Evolutionary conservation across 495 filamentous ascomycete genomes (phyloP).

Genomic region (Lindgomyces ingoldianus): DNA sequence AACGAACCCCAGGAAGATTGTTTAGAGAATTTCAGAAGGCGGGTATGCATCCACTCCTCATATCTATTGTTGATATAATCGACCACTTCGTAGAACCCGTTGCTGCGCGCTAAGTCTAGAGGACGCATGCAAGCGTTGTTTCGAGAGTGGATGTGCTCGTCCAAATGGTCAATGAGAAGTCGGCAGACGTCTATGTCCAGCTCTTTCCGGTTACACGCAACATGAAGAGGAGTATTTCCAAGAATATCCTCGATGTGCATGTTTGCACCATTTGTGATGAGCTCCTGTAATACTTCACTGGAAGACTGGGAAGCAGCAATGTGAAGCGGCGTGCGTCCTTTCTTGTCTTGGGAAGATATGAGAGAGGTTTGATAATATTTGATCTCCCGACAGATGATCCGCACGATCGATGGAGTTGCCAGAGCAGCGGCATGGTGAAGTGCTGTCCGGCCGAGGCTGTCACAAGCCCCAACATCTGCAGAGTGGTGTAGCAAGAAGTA

Average conservation of each 20-base stretch:
- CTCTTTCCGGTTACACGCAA: background rate
- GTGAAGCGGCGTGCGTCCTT: background rate
- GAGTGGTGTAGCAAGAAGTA: background rate
- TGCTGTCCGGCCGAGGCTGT: background rate
- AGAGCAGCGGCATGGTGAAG: background rate
- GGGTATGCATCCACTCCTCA: too few relatives aligned
- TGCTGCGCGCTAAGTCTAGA: background rate
- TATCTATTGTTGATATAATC: too few relatives aligned
- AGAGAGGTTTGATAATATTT: background rate
- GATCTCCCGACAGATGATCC: background rate
- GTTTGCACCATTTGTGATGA: background rate
- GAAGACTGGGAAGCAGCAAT: background rate
- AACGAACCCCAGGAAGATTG: too few relatives aligned
- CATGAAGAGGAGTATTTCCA: background rate
- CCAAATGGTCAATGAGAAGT: background rate
- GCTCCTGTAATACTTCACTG: background rate
- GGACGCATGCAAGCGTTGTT: background rate
- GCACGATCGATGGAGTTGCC: background rate
- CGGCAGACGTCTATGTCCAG: background rate
- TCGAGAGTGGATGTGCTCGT: background rate
- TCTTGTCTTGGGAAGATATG: background rate
- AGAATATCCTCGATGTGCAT: background rate
- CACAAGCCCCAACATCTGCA: background rate
- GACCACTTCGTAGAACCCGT: background rate
- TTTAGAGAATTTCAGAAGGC: too few relatives aligned